A percentile compares a stretch with the other conserved stretches of the same genome.
phyloP scores from a whole-genome alignment of 2,329 filamentous ascomycete genomes.

The Xylariaceae sp. region DNA sequence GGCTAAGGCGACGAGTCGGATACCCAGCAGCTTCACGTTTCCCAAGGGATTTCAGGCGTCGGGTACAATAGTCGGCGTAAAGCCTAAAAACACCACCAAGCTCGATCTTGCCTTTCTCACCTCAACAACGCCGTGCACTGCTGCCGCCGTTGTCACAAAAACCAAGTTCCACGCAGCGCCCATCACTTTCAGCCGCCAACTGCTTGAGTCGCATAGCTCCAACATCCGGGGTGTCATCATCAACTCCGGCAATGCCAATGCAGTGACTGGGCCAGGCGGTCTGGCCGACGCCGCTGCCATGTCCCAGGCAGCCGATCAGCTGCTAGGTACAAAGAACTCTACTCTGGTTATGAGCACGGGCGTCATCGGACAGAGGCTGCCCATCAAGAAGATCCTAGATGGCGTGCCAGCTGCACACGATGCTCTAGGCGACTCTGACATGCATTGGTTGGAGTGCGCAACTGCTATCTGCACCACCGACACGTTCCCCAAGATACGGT shows the following conservation, averaged over 20 bases:
- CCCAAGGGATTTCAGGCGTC: constrained; percentile 85
- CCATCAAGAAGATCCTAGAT: constrained; percentile 82
- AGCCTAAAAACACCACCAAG: constrained; percentile 84
- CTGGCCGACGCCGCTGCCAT: constrained; percentile 84
- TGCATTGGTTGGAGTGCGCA: constrained; percentile 81
- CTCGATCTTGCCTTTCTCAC: constrained; percentile 86
- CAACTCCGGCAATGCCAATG: constrained; percentile 96
- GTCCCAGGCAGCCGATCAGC: constrained; percentile 71
- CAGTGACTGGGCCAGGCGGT: constrained; percentile 87
- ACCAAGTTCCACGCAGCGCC: constrained; percentile 98
- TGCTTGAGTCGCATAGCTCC: constrained; percentile 63
- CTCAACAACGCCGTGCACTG: constrained; percentile 80
- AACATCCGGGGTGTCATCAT: constrained; percentile 75
- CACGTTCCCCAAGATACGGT: constrained; percentile 94
- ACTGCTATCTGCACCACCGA: constrained; percentile 96
- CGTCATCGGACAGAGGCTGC: constrained; percentile 94
- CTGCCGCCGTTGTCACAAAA: constrained; percentile 91
- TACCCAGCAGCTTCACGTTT: constrained; percentile 80
- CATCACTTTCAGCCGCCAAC: constrained; percentile 75
- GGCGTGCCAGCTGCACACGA: constrained; percentile 74
- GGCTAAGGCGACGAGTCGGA: constrained; percentile 58
- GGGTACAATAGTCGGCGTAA: constrained; percentile 87
- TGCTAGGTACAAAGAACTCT: constrained; percentile 44
- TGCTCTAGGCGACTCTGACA: constrained; percentile 68
- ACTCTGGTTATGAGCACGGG: constrained; percentile 99